A percentile compares a stretch with the other conserved stretches of the same genome.
phyloP scores from a whole-genome alignment of 305 asterid species.

The Salvia sclarea region DNA sequence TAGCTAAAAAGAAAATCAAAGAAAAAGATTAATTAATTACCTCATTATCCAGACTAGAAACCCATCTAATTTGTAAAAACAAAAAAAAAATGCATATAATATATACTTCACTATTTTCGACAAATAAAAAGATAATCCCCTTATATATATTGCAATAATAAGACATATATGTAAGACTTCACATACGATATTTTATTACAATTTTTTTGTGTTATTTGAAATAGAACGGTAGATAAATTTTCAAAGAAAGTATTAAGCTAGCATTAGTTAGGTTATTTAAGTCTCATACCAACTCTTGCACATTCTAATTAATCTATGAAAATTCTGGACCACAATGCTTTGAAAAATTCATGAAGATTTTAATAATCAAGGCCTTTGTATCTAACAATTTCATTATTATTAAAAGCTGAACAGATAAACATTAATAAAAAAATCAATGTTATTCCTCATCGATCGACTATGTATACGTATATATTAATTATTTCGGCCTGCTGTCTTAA shows the following conservation, averaged over 20 bases:
- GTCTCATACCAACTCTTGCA: not conserved
- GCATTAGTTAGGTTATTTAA: too few species aligned
- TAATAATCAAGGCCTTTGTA: not conserved
- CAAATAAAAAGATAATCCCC: too few species aligned
- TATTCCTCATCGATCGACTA: too few species aligned
- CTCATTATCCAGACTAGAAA: too few species aligned
- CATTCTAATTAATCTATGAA: not conserved
- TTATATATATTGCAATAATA: not conserved
- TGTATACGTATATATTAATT: not conserved
- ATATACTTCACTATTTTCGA: not conserved
- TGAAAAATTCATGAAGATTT: not conserved
- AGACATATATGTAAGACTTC: not conserved
- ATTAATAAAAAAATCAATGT: not conserved
- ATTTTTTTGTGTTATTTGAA: too few species aligned
- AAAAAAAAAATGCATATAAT: too few species aligned
- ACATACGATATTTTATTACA: too few species aligned
- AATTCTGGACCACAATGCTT: not conserved
- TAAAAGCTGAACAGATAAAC: not conserved
- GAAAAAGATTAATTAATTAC: too few species aligned
- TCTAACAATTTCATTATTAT: conserved; percentile 3
- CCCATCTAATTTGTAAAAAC: too few species aligned
- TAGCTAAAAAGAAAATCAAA: not conserved
- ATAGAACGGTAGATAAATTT: not conserved
- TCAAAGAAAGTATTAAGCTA: not conserved
- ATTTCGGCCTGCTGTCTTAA: not conserved